phyloP scores from a whole-genome alignment of 2,329 filamentous ascomycete species.

The Thyridium curvatum region DNA sequence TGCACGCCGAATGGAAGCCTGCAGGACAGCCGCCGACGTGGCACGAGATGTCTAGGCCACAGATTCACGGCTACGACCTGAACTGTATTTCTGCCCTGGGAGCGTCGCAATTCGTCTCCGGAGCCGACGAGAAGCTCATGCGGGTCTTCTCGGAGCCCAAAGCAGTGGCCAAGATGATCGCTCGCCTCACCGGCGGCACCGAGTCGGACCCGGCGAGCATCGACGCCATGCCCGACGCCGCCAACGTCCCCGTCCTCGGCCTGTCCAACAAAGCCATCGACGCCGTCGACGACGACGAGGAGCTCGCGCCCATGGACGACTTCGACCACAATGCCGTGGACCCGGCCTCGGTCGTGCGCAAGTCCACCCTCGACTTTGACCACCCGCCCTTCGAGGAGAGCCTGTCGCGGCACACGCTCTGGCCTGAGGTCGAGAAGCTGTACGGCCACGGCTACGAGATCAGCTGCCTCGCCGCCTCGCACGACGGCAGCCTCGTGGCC shows the following conservation, averaged over 20 bases:
- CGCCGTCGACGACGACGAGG: slow-evolving; percentile 41
- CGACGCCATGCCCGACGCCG: slow-evolving; percentile 68
- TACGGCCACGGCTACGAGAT: slow-evolving; percentile 99
- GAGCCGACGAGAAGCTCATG: slow-evolving; percentile 96
- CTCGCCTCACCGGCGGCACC: slow-evolving; percentile 57
- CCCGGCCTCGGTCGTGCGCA: slow-evolving; percentile 47
- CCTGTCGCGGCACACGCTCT: slow-evolving; percentile 82
- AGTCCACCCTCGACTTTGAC: slow-evolving; percentile 56
- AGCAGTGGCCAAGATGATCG: slow-evolving; percentile 70
- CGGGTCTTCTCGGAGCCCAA: slow-evolving; percentile 89
- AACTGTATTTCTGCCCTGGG: slow-evolving; percentile 84
- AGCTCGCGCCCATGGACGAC: slow-evolving; percentile 35
- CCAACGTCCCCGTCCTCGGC: slow-evolving; percentile 90
- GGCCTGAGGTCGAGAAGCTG: slow-evolving; percentile 93
- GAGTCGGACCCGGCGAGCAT: slow-evolving; percentile 22
- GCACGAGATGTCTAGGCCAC: slow-evolving; percentile 93
- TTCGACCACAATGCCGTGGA: slow-evolving; percentile 49
- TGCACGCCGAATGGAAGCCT: slow-evolving; percentile 72
- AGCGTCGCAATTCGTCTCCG: slow-evolving; percentile 76
- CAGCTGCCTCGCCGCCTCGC: slow-evolving; percentile 73
- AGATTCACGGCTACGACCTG: slow-evolving; percentile 96
- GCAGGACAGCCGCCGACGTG: slow-evolving; percentile 49
- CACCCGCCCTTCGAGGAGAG: slow-evolving; percentile 86
- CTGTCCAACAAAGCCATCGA: slow-evolving; percentile 92
- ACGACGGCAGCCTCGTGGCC: slow-evolving; percentile 70